phyloP scores from a whole-genome alignment of 179 eudicot species.

The Spergularia azorica region DNA sequence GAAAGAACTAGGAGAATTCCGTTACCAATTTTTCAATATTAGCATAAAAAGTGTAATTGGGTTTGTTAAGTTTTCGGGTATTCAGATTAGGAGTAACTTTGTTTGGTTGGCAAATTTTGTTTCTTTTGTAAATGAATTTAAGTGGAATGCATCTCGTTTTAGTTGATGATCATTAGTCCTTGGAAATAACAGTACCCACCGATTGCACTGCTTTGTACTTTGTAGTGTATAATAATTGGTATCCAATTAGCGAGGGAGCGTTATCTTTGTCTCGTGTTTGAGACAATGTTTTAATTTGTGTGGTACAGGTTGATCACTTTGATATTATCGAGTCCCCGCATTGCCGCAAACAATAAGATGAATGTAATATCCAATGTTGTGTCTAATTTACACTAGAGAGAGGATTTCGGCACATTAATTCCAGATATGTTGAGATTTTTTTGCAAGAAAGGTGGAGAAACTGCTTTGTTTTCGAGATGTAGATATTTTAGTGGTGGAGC shows the following conservation, averaged over 20 bases:
- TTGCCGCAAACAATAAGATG: neutral
- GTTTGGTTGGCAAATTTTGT: too few species aligned
- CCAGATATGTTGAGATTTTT: slow-evolving; percentile 31
- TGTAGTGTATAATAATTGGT: neutral
- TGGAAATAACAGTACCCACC: neutral
- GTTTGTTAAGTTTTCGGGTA: too few species aligned
- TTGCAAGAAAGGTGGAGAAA: slow-evolving; percentile 15
- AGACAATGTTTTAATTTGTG: neutral
- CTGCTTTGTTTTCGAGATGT: slow-evolving; percentile 17
- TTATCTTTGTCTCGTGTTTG: neutral
- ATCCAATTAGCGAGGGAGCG: neutral
- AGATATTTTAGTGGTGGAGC: slow-evolving; percentile 29
- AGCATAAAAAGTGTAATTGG: too few species aligned
- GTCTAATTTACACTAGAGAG: slow-evolving; percentile 14
- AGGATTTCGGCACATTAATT: slow-evolving; percentile 2
- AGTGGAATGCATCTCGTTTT: neutral
- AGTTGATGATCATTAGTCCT: neutral
- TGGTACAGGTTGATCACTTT: slow-evolving; percentile 4
- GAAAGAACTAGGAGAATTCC: neutral
- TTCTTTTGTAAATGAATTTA: neutral
- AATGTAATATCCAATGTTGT: neutral
- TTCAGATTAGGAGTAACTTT: too few species aligned
- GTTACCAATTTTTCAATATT: too few species aligned
- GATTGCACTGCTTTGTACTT: neutral
- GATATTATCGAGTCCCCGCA: neutral